Conservation (phyloP, 2,329 filamentous ascomycete genomes). For the Arthrobotrys sinensis region DNA sequence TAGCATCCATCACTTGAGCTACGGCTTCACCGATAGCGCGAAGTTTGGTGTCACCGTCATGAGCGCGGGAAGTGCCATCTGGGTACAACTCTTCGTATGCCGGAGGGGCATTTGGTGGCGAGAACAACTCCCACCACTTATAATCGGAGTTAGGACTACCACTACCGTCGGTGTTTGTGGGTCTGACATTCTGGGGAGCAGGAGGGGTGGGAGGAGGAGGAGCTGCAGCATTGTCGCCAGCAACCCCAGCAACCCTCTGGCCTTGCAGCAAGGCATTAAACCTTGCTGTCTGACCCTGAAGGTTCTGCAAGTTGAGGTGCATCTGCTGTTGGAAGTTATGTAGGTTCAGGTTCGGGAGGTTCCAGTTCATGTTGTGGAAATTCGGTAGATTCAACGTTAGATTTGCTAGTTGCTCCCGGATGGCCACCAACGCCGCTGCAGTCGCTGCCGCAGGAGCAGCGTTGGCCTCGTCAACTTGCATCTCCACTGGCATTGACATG, state of each 20-base stretch:
- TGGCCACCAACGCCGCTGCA: slow-evolving; percentile 74
- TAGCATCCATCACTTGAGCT: slow-evolving; percentile 73
- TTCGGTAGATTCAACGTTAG: slow-evolving; percentile 85
- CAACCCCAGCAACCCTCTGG: slow-evolving; percentile 15
- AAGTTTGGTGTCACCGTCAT: slow-evolving; percentile 44
- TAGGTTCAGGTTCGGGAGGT: slow-evolving; percentile 76
- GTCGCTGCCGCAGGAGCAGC: slow-evolving; percentile 74
- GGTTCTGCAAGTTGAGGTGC: slow-evolving; percentile 52
- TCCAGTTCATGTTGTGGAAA: slow-evolving; percentile 74
- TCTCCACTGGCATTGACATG: slow-evolving; percentile 59
- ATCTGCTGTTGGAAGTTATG: slow-evolving; percentile 76
- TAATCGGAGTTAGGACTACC: slow-evolving; percentile 70
- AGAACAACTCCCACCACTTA: slow-evolving; percentile 79
- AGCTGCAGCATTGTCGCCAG: slow-evolving; percentile 2
- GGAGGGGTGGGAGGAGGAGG: slow-evolving; percentile 65
- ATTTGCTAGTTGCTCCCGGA: slow-evolving; percentile 79
- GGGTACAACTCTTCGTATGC: slow-evolving; percentile 86
- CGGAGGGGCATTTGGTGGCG: slow-evolving; percentile 75
- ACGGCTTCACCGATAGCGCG: slow-evolving; percentile 73
- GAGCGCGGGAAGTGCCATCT: slow-evolving; percentile 65
- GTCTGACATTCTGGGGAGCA: slow-evolving; percentile 67
- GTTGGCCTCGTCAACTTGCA: slow-evolving; percentile 64
- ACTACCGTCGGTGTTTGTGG: slow-evolving; percentile 60
- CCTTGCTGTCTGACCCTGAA: slow-evolving; percentile 54
- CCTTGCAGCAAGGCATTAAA: slow-evolving; percentile 54